Conservation (phyloP, 495 filamentous ascomycete genomes). For the Trichoderma orchidacearum region DNA sequence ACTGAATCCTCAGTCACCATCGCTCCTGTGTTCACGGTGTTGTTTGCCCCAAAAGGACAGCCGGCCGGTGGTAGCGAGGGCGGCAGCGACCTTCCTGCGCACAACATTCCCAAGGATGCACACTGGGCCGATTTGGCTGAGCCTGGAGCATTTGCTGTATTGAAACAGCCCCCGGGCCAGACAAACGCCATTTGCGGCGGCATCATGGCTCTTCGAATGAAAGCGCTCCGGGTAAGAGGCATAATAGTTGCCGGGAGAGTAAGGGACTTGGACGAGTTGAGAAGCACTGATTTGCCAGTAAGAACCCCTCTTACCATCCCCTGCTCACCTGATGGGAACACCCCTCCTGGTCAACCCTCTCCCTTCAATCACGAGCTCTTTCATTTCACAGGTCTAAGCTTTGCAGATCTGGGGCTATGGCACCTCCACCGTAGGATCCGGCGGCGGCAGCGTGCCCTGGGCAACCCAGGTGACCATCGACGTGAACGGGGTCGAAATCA, state of each 20-base stretch:
- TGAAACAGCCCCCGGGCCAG: conserved; percentile 45
- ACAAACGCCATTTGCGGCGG: conserved; percentile 52
- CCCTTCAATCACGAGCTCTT: background rate
- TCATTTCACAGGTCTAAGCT: background rate
- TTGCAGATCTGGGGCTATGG: conserved; percentile 40
- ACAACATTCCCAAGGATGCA: conserved; percentile 27
- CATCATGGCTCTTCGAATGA: conserved; percentile 54
- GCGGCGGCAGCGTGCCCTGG: conserved; percentile 43
- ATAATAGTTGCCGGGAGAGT: conserved; percentile 47
- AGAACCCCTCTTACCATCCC: conserved; percentile 8
- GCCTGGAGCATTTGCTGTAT: conserved; percentile 39
- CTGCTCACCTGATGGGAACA: background rate
- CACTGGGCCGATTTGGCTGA: conserved; percentile 48
- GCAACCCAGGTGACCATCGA: conserved; percentile 37
- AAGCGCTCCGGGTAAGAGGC: conserved; percentile 31
- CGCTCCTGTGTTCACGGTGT: conserved; percentile 49
- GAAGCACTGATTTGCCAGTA: conserved; percentile 31
- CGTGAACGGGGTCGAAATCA: conserved; percentile 31
- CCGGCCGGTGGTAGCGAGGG: background rate
- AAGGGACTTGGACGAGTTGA: conserved; percentile 45
- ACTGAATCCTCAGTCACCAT: conserved; percentile 13
- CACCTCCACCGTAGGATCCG: conserved; percentile 45
- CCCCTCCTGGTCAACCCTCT: background rate
- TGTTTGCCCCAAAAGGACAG: conserved; percentile 40
- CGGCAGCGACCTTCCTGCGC: conserved; percentile 1